These are phyloP conservation scores for Phoenix dactylifera DNA, from an alignment of 176 grass and related monocot species.

Conservation along the genomic window DNA sequence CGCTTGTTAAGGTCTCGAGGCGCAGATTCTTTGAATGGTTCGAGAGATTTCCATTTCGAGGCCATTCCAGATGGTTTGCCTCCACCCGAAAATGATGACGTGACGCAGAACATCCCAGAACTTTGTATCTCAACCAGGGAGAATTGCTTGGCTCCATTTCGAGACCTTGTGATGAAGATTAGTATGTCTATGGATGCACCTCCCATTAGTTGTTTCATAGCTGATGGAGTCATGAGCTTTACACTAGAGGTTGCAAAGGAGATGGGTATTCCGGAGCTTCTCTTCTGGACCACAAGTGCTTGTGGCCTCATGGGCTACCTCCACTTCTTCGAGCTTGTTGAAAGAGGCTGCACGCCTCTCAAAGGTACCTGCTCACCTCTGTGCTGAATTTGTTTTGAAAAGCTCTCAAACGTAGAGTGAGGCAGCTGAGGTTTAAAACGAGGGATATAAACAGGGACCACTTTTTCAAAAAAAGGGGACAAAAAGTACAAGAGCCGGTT, in stretches of 20 bases:
- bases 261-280: constrained; percentile 42
- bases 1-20: constrained; percentile 44
- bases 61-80: constrained; percentile 60
- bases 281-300: constrained; percentile 67
- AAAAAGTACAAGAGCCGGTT: too few relatives aligned
- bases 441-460: too few relatives aligned
- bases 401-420: too few relatives aligned
- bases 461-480: too few relatives aligned
- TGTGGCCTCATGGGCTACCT: constrained; percentile 52
- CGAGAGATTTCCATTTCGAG: constrained; percentile 39
- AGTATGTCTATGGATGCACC: constrained; percentile 7
- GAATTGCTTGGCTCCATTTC: constrained; percentile 44
- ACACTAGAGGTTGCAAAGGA: constrained; percentile 42
- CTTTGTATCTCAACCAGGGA: constrained; percentile 36
- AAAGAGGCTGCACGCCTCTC: constrained; percentile 34
- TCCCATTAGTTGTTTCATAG: constrained; percentile 48
- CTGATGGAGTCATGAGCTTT: constrained; percentile 76
- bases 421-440: too few relatives aligned
- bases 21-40: constrained; percentile 18
- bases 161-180: constrained; percentile 34
- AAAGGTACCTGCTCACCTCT: constrained; percentile 29
- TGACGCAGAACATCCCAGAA: constrained; percentile 61
- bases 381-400: too few relatives aligned
- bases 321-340: constrained; percentile 46
- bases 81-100: constrained; percentile 28